Evolutionary conservation across 31 red algal genomes (phyloP).

Genomic region (Odonthalia washingtoniensis): DNA sequence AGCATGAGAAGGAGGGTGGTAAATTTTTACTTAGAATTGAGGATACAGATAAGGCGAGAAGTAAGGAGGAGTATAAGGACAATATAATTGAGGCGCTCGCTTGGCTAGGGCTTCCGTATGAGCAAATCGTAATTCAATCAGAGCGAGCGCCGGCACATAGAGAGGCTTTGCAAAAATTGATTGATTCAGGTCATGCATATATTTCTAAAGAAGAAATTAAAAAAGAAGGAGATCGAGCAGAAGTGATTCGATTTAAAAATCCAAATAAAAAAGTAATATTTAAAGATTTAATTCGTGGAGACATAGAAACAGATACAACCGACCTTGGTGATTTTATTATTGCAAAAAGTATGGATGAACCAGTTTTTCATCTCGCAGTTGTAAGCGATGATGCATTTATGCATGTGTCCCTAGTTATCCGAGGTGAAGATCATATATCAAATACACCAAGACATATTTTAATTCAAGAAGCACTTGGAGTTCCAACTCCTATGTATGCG

Average conservation of each 20-base stretch:
- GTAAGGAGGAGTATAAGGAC: background rate
- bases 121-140: background rate
- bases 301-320: conserved; percentile 11
- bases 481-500: conserved; percentile 12
- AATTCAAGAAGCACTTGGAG: background rate
- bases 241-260: conserved; percentile 18
- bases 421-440: conserved; percentile 29
- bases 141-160: background rate
- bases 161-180: background rate
- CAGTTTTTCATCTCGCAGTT: conserved; percentile 11
- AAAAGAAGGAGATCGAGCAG: conserved; percentile 3
- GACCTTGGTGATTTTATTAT: conserved; percentile 33
- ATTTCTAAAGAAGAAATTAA: conserved; percentile 1
- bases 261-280: conserved; percentile 15
- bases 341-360: background rate
- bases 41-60: conserved; percentile 80
- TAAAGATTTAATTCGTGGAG: conserved; percentile 23
- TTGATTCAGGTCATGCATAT: background rate
- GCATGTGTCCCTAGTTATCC: conserved; percentile 14
- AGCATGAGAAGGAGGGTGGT: conserved; percentile 58
- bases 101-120: conserved; percentile 6
- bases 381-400: conserved; percentile 18
- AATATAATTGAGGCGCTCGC: background rate
- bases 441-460: conserved; percentile 28
- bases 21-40: conserved; percentile 92